Evolutionary conservation across 2,329 filamentous ascomycete species (phyloP), one percentile per base, ranked within the genome.

Genomic region (Colletotrichum ledebouriae): DNA sequence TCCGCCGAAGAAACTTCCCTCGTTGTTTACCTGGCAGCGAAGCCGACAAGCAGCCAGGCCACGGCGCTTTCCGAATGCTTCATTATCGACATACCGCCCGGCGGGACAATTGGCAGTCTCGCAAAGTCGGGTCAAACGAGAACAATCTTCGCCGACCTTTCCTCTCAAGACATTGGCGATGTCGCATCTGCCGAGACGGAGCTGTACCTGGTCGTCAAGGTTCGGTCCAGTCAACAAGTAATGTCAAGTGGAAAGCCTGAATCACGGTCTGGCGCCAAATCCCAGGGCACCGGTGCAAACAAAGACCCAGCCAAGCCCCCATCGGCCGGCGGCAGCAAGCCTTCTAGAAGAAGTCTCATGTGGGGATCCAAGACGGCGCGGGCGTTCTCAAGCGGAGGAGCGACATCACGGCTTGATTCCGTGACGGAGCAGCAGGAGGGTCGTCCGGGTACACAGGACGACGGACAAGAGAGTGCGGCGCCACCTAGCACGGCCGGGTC

Each of bases 71-170:
- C 94, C 2, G 96, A 99, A 79, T 91, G 88, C 57, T 98, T 93
- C 79, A 87, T 88, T 15, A 87, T 97, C 59, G 90, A 94, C 61
- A 86, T 97, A 13, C 91, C 92, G 0, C 83, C 92, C 0, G 90
- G 91, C 34, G 92, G 94, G 63, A 87, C 88, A 20, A 88, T 94
- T 70, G 86, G 89, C 12, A 88, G 87, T 68, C 81, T 93, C 56
- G 81, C 87, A 10, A 87, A 89, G 59, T 87, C 88, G 71, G 86
- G 88, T 22, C 90, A 91, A 75, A 88, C 94, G 76, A 93, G 92
- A 75, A 97, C 94, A 0, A 84, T 99, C 2, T 98, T 98, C 73
- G 90, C 93, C 3, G 94, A 98, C 74, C 83, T 99, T 17, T 93
- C 90, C 44, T 87, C 92, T 1, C 87, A 90, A 56, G 94, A 98